Evolutionary conservation across 371 early-diverging fungal genomes (phyloP).

Genomic region (Furculomyces boomerangus): DNA sequence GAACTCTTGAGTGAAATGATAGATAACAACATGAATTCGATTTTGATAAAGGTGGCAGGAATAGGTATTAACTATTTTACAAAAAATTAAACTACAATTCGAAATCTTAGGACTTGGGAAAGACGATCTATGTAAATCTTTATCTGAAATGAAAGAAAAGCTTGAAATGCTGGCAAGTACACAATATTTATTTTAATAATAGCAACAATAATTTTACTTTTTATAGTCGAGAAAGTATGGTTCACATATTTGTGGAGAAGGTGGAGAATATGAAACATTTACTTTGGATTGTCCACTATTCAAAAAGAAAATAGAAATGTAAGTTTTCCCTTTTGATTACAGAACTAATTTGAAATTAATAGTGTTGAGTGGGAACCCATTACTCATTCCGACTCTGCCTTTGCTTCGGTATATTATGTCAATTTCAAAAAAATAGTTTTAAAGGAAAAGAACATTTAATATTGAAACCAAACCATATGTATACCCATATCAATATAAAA

Average conservation of each 20-base stretch:
- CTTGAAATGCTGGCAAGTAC: slow-evolving; percentile 32
- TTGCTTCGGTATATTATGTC: slow-evolving; percentile 69
- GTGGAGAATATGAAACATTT: slow-evolving; percentile 98
- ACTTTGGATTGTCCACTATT: slow-evolving; percentile 97
- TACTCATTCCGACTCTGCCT: slow-evolving; percentile 62
- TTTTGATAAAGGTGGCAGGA: slow-evolving; percentile 92
- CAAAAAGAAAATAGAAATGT: slow-evolving; percentile 44
- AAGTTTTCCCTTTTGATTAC: slow-evolving; percentile 9
- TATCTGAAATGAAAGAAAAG: slow-evolving; percentile 55
- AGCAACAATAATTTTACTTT: too few species aligned
- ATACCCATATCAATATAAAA: too few species aligned
- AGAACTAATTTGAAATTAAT: neutral
- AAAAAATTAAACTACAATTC: too few species aligned
- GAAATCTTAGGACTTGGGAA: neutral
- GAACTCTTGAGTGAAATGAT: slow-evolving; percentile 87
- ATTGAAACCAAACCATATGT: too few species aligned
- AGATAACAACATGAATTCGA: slow-evolving; percentile 55
- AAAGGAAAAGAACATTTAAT: slow-evolving; percentile 29
- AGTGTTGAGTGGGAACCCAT: slow-evolving; percentile 50
- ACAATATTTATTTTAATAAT: too few species aligned
- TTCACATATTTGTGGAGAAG: slow-evolving; percentile 95
- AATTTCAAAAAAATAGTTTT: slow-evolving; percentile 36
- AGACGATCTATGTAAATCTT: slow-evolving; percentile 57
- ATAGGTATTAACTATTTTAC: slow-evolving; percentile 51
- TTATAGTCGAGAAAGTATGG: slow-evolving; percentile 46